A percentile compares a stretch with the other conserved stretches of the same genome.
phyloP scores from a whole-genome alignment of 2,329 filamentous ascomycete genomes.

The Lasiodiplodia gonubiensis region DNA sequence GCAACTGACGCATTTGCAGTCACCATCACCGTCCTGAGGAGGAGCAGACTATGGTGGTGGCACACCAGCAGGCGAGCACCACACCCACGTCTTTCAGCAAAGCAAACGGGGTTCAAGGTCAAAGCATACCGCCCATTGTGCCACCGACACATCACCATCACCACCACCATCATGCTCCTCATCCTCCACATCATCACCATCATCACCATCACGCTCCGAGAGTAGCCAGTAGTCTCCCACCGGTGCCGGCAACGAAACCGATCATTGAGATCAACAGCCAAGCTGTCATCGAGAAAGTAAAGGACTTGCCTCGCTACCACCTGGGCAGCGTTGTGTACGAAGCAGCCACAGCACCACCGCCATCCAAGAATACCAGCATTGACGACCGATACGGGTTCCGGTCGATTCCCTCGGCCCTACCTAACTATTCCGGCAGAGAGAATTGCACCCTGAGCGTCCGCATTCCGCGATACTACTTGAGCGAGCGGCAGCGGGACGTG shows the following conservation, averaged over 20 bases:
- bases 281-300: constrained; percentile 22
- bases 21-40: constrained; percentile 62
- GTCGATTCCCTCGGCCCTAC: constrained; percentile 72
- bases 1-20: constrained; percentile 52
- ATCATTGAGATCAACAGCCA: constrained; percentile 35
- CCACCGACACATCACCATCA: constrained; percentile 42
- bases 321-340: constrained; percentile 85
- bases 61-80: constrained; percentile 28
- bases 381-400: constrained; percentile 64
- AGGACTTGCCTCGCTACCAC: constrained; percentile 64
- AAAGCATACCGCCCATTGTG: constrained; percentile 34
- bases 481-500: constrained; percentile 73
- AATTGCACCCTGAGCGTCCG: constrained; percentile 92
- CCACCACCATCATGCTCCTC: constrained; percentile 46
- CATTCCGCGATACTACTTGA: constrained; percentile 79
- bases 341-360: constrained; percentile 62
- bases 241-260: constrained; percentile 20
- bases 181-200: constrained; percentile 46
- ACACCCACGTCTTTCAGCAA: constrained; percentile 34
- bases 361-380: constrained; percentile 44
- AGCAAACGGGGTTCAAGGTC: constrained; percentile 30
- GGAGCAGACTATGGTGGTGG: constrained; percentile 42
- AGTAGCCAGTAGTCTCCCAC: background rate
- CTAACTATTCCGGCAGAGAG: constrained; percentile 71
- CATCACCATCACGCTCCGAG: constrained; percentile 46